These are phyloP conservation scores for Eucalyptus regnans DNA, from an alignment of 345 rosid genomes.

Conservation along the genomic window DNA sequence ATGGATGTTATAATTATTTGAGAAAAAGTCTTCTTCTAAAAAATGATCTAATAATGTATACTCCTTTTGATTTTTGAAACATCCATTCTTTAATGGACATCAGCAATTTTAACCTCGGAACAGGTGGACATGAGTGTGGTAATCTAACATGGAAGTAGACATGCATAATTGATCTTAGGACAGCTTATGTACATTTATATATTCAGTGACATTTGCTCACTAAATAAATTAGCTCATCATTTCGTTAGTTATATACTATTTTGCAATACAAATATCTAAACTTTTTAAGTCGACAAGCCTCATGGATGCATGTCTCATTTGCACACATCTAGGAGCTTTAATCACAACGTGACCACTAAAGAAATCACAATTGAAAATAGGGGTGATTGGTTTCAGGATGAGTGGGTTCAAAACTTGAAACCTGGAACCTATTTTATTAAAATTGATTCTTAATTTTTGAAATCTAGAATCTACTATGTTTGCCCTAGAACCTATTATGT, in stretches of 20 bases:
- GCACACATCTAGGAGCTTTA: background rate
- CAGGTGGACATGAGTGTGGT: background rate
- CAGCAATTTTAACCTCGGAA: background rate
- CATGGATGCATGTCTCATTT: background rate
- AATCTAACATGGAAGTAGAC: background rate
- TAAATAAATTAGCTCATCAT: background rate
- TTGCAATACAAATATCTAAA: background rate
- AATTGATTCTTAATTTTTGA: background rate
- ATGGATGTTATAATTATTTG: background rate
- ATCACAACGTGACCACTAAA: background rate
- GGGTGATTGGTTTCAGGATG: background rate
- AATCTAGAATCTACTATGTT: fast-evolving
- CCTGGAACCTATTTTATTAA: fast-evolving
- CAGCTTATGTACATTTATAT: background rate
- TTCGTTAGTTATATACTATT: background rate
- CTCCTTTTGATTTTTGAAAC: background rate
- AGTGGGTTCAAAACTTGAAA: background rate
- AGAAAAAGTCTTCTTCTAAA: background rate
- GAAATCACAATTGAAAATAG: background rate
- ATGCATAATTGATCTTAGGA: background rate
- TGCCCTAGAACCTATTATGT: fast-evolving
- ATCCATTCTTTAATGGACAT: background rate
- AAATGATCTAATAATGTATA: background rate
- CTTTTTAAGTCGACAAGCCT: background rate
- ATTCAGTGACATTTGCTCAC: background rate